Evolutionary conservation across 768 basidiomycete species (phyloP).

Genomic region (Russula vinacea): DNA sequence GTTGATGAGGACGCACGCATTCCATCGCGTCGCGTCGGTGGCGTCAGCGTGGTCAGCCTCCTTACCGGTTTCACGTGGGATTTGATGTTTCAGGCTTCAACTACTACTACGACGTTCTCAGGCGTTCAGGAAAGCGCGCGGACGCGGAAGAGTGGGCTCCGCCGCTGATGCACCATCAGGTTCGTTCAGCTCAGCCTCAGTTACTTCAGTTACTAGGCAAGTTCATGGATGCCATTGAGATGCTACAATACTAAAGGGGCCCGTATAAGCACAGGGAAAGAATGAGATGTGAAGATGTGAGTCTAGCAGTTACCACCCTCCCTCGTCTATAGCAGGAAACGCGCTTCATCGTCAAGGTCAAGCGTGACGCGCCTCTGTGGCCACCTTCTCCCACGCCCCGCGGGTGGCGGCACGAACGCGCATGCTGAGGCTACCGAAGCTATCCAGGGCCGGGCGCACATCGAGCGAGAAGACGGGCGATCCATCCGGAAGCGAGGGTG

Average conservation of each 20-base stretch:
- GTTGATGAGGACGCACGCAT: no score
- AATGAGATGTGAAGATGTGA: not conserved
- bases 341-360: not conserved
- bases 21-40: no score
- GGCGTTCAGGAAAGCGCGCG: not conserved
- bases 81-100: not conserved
- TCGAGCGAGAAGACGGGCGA: slow-evolving; percentile 94
- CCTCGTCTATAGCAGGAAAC: not conserved
- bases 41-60: no score
- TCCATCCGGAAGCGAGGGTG: slow-evolving; percentile 83
- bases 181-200: not conserved
- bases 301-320: slow-evolving; percentile 9
- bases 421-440: slow-evolving; percentile 68
- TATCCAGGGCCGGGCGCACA: slow-evolving; percentile 92
- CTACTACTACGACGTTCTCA: not conserved
- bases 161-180: not conserved
- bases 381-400: slow-evolving; percentile 22
- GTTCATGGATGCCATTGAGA: slow-evolving; percentile 8
- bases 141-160: not conserved
- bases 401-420: slow-evolving; percentile 38
- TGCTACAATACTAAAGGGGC: slow-evolving; percentile 3
- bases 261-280: slow-evolving; percentile 4
- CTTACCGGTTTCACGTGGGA: no score
- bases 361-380: slow-evolving; percentile 10
- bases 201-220: not conserved